Conservation (phyloP, 768 basidiomycete species). For the Mycena amicta region DNA sequence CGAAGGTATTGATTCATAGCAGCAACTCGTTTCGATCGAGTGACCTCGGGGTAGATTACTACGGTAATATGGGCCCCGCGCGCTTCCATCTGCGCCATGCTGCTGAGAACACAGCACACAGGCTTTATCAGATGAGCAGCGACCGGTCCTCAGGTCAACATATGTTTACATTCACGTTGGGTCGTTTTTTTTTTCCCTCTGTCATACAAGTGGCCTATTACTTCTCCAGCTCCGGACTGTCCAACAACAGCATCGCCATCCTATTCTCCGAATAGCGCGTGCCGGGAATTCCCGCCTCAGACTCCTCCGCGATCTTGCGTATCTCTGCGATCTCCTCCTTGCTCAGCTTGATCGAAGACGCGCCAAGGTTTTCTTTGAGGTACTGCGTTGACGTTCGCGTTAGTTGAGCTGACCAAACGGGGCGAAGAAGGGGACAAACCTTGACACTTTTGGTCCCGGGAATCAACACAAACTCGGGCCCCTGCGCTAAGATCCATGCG, state of each 20-base stretch:
- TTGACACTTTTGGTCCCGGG: constrained; percentile 45
- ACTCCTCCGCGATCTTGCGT: constrained; percentile 30
- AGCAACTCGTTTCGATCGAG: constrained; percentile 68
- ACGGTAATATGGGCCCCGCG: constrained; percentile 1
- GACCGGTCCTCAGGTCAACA: too few relatives aligned
- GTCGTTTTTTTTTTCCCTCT: not conserved
- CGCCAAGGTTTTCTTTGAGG: constrained; percentile 36
- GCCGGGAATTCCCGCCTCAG: constrained; percentile 25
- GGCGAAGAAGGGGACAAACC: constrained; percentile 21
- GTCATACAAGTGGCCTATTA: too few relatives aligned
- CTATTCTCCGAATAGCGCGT: constrained; percentile 6
- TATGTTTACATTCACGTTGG: too few relatives aligned
- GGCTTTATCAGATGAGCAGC: too few relatives aligned
- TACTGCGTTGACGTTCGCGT: constrained; percentile 24
- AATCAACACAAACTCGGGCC: constrained; percentile 45
- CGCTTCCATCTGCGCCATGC: constrained; percentile 3
- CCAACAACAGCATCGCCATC: constrained; percentile 7
- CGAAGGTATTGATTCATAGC: constrained; percentile 34
- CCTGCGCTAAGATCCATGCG: constrained; percentile 51
- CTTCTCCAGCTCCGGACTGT: constrained; percentile 18
- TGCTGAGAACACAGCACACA: too few relatives aligned
- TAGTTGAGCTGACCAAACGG: constrained; percentile 10
- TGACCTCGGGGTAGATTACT: constrained; percentile 53
- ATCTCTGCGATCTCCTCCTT: constrained; percentile 31
- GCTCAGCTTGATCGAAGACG: constrained; percentile 27